Conservation (phyloP, 202 grass and related monocot genomes). For the Hordeum pubiflorum region DNA sequence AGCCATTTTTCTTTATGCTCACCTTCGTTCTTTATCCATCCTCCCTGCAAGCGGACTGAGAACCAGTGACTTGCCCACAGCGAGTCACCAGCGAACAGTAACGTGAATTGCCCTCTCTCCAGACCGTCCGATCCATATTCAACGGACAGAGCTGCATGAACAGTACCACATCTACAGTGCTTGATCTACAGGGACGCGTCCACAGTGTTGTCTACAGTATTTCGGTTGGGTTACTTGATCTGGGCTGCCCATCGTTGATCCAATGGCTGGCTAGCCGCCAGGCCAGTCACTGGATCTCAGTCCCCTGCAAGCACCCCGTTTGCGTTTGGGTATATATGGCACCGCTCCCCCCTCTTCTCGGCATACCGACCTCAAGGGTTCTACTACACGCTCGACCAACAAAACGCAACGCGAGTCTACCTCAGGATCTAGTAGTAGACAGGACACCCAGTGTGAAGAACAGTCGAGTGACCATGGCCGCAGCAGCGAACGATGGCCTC, state of each 20-base stretch:
- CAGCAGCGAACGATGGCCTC: conserved; percentile 30
- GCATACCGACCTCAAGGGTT: neutral
- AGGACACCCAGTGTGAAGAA: neutral
- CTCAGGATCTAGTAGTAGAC: neutral
- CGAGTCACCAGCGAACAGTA: no score
- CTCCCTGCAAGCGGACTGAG: neutral
- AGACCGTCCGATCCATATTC: no score
- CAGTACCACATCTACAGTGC: no score
- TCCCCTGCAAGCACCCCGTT: neutral
- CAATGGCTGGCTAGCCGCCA: no score
- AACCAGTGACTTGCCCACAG: no score
- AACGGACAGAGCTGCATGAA: no score
- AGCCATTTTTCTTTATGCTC: conserved; percentile 32
- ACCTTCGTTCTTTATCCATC: conserved; percentile 9
- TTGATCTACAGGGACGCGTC: no score
- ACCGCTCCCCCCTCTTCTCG: neutral
- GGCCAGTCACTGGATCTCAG: no score
- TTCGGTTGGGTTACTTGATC: no score
- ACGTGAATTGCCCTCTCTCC: no score
- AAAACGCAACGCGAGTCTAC: neutral
- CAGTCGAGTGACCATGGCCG: conserved; percentile 28
- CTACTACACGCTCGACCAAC: neutral
- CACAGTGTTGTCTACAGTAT: no score
- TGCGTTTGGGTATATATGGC: conserved; percentile 30
- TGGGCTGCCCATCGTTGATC: no score